Base-by-base conservation (phyloP, 331 rosid genomes). In the Erythrophleum ivorense region DNA sequence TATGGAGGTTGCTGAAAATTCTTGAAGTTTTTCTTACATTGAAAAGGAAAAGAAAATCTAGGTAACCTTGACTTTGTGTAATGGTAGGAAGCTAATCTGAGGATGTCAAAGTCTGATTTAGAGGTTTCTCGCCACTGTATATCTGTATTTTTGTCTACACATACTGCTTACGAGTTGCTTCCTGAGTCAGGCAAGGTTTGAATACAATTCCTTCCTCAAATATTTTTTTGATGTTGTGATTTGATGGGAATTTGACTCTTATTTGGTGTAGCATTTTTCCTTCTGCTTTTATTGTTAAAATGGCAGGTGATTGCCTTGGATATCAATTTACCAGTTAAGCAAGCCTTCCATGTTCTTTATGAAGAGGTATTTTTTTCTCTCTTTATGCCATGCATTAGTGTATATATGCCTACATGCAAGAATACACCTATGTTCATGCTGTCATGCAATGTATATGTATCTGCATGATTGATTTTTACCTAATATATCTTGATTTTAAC, bases 291-390 rank as follows among this genome's bases (percentile, higher is more conserved):
- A 40, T 80, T 76, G 40, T 73, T 70, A 45, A 19, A 36, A 77
- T 78, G 71, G 71, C 88, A 94, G 98, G 92, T 92, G 80, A 80
- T 91, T 36, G 92, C 91, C 64, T 86, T 94, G 88, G 95, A 89
- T 80, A 82, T 85, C 79, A 81, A 88, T 78, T 70, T 94, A 73
- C 91, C 98, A 5, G 90, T 94, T 69, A 89, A 89, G 86, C 85
- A 92, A 84, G 97, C 98, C 71, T 90, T 94, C 80, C 87, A 89
- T 72, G 80, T 84, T 78, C 86, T 94, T 84, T 87, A 92, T 73
- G 95, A 92, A 78, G 90, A 92, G 91, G 98, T 36, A 36, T 36
- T 77, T n/a, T 71, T 57, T 73, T 33, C 46, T 19, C 38, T 21
- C 21, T 58, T 52, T 24, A 24, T 24, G 29, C 29, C 29, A 24